phyloP scores from a whole-genome alignment of 192 early-diverging fungal genomes.

The Funneliformis geosporum region DNA sequence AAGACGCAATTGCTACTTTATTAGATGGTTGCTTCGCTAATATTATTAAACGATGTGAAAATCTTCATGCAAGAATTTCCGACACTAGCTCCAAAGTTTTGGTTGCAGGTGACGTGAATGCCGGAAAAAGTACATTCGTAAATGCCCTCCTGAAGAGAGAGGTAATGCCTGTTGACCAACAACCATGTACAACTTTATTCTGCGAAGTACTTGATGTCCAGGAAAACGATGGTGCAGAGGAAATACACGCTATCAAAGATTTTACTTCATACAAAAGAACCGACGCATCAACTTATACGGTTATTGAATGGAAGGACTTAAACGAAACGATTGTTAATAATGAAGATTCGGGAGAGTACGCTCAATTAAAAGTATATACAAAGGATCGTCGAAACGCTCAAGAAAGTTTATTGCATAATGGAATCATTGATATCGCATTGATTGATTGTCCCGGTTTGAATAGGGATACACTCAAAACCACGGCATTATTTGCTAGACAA shows the following conservation, averaged over 20 bases:
- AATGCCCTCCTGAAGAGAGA: slow-evolving; percentile 91
- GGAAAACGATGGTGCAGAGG: slow-evolving; percentile 88
- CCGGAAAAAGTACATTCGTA: slow-evolving; percentile 96
- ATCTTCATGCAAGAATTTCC: slow-evolving; percentile 79
- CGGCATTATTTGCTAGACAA: slow-evolving; percentile 93
- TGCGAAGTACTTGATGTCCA: slow-evolving; percentile 92
- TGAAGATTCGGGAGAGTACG: slow-evolving; percentile 82
- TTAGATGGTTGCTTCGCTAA: slow-evolving; percentile 70
- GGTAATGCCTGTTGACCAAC: slow-evolving; percentile 93
- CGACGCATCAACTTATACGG: slow-evolving; percentile 71
- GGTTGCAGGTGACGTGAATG: slow-evolving; percentile 97
- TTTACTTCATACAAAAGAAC: slow-evolving; percentile 66
- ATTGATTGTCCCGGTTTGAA: slow-evolving; percentile 99
- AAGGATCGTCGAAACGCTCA: slow-evolving; percentile 63
- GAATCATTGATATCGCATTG: slow-evolving; percentile 92
- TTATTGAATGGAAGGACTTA: slow-evolving; percentile 75
- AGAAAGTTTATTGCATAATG: slow-evolving; percentile 88
- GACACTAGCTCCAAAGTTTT: slow-evolving; percentile 93
- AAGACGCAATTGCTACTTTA: slow-evolving; percentile 69
- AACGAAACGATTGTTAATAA: slow-evolving; percentile 72
- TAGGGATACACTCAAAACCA: slow-evolving; percentile 97
- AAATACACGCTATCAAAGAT: slow-evolving; percentile 86
- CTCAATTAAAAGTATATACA: slow-evolving; percentile 93
- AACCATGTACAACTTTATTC: slow-evolving; percentile 96
- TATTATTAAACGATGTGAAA: slow-evolving; percentile 73